phyloP scores from a whole-genome alignment of 768 basidiomycete genomes.

The Scleroderma bovista region DNA sequence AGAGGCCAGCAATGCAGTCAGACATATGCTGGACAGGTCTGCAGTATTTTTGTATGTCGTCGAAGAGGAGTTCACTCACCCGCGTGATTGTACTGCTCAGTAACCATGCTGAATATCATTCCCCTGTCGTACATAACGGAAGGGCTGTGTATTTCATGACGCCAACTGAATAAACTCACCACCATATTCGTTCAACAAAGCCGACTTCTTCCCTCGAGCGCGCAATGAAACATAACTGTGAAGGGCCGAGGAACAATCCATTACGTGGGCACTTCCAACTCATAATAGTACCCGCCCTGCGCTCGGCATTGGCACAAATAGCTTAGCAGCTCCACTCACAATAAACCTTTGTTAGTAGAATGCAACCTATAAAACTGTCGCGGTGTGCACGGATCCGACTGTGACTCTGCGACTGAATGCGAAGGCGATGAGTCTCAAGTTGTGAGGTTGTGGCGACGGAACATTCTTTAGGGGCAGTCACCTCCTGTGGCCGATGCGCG shows the following conservation, averaged over 20 bases:
- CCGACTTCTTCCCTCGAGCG: slow-evolving; percentile 3
- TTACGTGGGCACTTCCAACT: background rate
- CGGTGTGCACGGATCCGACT: background rate
- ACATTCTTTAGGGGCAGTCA: no score
- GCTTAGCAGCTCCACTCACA: background rate
- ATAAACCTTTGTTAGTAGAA: background rate
- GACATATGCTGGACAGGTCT: background rate
- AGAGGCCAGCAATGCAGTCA: background rate
- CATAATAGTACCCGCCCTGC: background rate
- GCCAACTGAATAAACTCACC: slow-evolving; percentile 7
- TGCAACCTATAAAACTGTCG: background rate
- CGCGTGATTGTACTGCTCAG: background rate
- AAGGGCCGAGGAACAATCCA: slow-evolving; percentile 8
- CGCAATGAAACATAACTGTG: slow-evolving; percentile 6
- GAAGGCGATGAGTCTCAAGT: background rate
- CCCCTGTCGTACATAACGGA: background rate
- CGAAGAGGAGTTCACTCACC: background rate
- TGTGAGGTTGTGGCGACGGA: no score
- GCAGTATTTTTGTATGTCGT: background rate
- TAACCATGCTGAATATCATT: background rate
- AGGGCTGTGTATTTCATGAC: slow-evolving; percentile 4
- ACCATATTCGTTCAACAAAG: slow-evolving; percentile 13
- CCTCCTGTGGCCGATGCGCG: background rate
- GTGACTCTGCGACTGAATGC: background rate
- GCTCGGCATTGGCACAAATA: background rate